Conservation (phyloP, 805 yeast genomes). For the Ogataea minuta region DNA sequence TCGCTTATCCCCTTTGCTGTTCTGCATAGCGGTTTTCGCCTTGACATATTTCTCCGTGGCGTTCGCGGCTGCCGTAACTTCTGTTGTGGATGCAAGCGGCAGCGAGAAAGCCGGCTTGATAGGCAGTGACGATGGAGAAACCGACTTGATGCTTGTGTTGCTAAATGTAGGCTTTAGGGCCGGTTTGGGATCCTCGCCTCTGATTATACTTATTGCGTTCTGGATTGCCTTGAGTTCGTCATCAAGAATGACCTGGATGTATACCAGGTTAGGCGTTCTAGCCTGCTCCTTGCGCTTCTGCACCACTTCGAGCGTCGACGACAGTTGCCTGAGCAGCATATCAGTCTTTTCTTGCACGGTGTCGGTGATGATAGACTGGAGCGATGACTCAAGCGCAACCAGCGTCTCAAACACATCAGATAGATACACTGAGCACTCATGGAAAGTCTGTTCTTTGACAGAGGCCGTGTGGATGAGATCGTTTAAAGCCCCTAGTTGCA, state of each 20-base stretch:
- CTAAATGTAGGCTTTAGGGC: background rate
- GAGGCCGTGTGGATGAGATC: constrained; percentile 22
- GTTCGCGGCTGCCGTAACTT: constrained; percentile 11
- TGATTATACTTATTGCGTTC: constrained; percentile 23
- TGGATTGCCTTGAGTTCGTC: constrained; percentile 28
- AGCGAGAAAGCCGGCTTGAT: constrained; percentile 22
- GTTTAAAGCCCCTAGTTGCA: constrained; percentile 28
- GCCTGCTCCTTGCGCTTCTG: constrained; percentile 9
- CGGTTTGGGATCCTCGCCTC: constrained; percentile 12
- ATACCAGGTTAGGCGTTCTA: constrained; percentile 12
- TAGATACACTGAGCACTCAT: constrained; percentile 26
- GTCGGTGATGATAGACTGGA: constrained; percentile 19
- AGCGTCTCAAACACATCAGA: constrained; percentile 29
- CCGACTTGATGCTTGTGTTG: constrained; percentile 4
- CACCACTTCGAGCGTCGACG: constrained; percentile 1
- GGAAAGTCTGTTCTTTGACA: constrained; percentile 20
- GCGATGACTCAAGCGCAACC: constrained; percentile 21
- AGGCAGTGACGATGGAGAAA: constrained; percentile 17
- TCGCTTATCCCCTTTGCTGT: constrained; percentile 30
- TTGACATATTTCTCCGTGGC: constrained; percentile 19
- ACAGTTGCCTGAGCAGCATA: constrained; percentile 14
- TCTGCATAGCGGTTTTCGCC: constrained; percentile 20
- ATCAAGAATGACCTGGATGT: constrained; percentile 18
- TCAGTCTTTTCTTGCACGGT: constrained; percentile 17
- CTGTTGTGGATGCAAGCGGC: constrained; percentile 18